phyloP scores from a whole-genome alignment of 2,329 filamentous ascomycete genomes.

The Talaromyces sp. region DNA sequence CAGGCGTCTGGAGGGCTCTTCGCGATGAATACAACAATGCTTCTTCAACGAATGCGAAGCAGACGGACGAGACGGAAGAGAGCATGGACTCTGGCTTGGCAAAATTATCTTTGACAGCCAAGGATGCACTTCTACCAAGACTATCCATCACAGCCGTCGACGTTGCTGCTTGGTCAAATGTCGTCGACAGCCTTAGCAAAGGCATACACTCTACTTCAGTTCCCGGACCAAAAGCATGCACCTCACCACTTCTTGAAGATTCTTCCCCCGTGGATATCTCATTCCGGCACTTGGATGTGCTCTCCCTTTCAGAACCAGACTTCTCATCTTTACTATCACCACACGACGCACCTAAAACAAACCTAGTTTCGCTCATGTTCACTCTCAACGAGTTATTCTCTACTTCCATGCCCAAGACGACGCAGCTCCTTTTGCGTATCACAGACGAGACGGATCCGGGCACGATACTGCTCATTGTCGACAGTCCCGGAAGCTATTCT shows the following conservation, averaged over 20 bases:
- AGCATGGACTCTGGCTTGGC: background rate
- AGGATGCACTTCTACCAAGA: background rate
- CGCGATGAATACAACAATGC: conserved; percentile 8
- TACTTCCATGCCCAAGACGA: conserved; percentile 68
- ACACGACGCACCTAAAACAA: conserved; percentile 19
- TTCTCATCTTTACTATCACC: conserved; percentile 34
- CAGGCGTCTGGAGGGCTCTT: conserved; percentile 46
- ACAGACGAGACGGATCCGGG: conserved; percentile 55
- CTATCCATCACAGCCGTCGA: conserved; percentile 66
- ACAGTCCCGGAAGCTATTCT: conserved; percentile 91
- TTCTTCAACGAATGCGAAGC: conserved; percentile 13
- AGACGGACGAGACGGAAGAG: background rate
- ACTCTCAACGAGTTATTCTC: conserved; percentile 95
- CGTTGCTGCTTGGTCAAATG: conserved; percentile 69
- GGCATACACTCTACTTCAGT: conserved; percentile 45
- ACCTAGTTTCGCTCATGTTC: conserved; percentile 80
- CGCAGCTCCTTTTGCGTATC: conserved; percentile 67
- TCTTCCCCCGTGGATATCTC: conserved; percentile 8
- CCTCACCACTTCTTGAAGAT: conserved; percentile 24
- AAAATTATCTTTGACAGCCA: background rate
- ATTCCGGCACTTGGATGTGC: conserved; percentile 22
- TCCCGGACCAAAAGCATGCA: conserved; percentile 22
- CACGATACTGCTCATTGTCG: conserved; percentile 75
- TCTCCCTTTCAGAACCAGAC: conserved; percentile 12
- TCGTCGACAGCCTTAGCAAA: conserved; percentile 56